phyloP scores from a whole-genome alignment of 495 filamentous ascomycete genomes.

The Hypoxylon lenormandii region DNA sequence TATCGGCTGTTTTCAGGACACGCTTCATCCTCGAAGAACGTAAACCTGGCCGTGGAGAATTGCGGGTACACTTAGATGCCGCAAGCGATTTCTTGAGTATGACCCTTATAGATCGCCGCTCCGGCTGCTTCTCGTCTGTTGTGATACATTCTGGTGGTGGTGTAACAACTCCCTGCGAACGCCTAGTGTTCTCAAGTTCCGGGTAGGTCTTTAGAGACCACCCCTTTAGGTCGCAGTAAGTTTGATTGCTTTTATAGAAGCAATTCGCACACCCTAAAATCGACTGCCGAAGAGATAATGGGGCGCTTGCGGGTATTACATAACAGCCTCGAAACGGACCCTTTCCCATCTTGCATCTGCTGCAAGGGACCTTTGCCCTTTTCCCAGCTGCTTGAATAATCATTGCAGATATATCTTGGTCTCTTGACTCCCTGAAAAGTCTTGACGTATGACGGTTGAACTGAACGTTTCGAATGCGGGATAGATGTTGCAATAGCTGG shows the following conservation, averaged over 20 bases:
- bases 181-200: background rate
- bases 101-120: constrained; percentile 4
- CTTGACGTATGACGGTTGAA: constrained; percentile 36
- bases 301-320: constrained; percentile 43
- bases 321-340: constrained; percentile 51
- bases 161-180: background rate
- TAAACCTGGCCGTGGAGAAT: background rate
- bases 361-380: constrained; percentile 43
- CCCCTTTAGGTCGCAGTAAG: constrained; percentile 45
- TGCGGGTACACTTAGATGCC: constrained; percentile 25
- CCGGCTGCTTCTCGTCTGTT: constrained; percentile 9
- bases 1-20: background rate
- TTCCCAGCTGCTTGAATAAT: constrained; percentile 51
- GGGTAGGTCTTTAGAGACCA: constrained; percentile 39
- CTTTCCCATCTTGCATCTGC: constrained; percentile 40
- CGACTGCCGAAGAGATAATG: constrained; percentile 1
- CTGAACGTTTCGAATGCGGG: constrained; percentile 15
- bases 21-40: background rate
- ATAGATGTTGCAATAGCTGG: constrained; percentile 11
- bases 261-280: constrained; percentile 52
- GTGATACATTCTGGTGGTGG: background rate
- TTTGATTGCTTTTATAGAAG: constrained; percentile 50
- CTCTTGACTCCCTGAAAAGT: constrained; percentile 38
- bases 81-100: constrained; percentile 4
- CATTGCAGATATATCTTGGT: constrained; percentile 49